Conservation (phyloP, 306 rosid genomes). For the Astragalus glycyphyllos region DNA sequence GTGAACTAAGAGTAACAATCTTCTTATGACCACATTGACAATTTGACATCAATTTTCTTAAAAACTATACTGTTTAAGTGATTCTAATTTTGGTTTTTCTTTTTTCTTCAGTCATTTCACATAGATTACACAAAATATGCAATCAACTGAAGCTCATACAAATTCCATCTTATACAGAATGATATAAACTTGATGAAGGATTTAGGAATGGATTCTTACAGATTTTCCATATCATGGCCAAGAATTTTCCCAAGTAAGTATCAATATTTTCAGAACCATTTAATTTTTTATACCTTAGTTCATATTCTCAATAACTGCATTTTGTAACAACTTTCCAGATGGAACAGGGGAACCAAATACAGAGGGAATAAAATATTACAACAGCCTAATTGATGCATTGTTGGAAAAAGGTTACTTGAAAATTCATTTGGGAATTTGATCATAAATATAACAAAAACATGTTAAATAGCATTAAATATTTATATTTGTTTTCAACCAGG, state of each 20-base stretch:
- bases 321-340: slow-evolving; percentile 51
- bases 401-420: slow-evolving; percentile 70
- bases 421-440: slow-evolving; percentile 34
- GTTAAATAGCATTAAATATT: slow-evolving; percentile 23
- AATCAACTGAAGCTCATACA: slow-evolving; percentile 16
- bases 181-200: slow-evolving; percentile 91
- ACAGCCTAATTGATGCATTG: slow-evolving; percentile 78
- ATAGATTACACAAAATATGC: not conserved
- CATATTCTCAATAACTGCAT: slow-evolving; percentile 22
- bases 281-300: slow-evolving; percentile 1
- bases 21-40: too few species aligned
- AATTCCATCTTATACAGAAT: slow-evolving; percentile 56
- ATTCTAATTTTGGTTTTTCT: too few species aligned
- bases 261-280: slow-evolving; percentile 12
- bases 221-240: slow-evolving; percentile 94
- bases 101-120: not conserved
- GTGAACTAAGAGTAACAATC: too few species aligned
- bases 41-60: too few species aligned
- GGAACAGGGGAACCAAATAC: slow-evolving; percentile 83
- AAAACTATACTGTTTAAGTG: too few species aligned
- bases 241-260: slow-evolving; percentile 94
- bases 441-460: not conserved
- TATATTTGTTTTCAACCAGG: slow-evolving; percentile 57
- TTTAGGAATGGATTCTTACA: slow-evolving; percentile 91
- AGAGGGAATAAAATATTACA: slow-evolving; percentile 84